These are phyloP conservation scores for Hygrophorus pudorinus DNA, from an alignment of 768 basidiomycete species.

Conservation along the genomic window DNA sequence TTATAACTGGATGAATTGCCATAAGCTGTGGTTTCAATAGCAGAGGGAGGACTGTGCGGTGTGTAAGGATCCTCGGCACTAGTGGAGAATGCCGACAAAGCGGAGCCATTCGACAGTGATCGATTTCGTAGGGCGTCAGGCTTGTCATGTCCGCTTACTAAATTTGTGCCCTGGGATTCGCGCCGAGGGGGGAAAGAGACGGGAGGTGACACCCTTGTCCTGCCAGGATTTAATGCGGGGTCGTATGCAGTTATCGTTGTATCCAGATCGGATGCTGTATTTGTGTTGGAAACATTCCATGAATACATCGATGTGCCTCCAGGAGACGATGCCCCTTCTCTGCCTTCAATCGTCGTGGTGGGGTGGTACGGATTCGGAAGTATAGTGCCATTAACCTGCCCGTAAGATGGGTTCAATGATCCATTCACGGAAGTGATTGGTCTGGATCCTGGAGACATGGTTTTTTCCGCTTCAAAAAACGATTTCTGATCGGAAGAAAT, in stretches of 20 bases:
- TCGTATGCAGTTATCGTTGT: too few species aligned
- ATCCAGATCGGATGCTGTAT: too few species aligned
- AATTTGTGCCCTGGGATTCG: neutral
- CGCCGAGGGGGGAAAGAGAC: neutral
- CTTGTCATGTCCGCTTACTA: neutral
- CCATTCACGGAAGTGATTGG: neutral
- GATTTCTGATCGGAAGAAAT: neutral
- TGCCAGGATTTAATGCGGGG: too few species aligned
- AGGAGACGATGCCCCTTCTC: too few species aligned
- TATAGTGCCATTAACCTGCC: neutral
- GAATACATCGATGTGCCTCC: too few species aligned
- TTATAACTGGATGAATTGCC: conserved; percentile 18
- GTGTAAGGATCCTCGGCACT: conserved; percentile 29
- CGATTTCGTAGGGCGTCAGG: conserved; percentile 20
- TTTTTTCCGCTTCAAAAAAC: neutral
- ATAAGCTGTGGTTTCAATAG: conserved; percentile 17
- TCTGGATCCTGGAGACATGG: conserved; percentile 1
- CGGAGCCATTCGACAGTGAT: conserved; percentile 37
- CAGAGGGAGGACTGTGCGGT: conserved; percentile 16
- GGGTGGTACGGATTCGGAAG: too few species aligned
- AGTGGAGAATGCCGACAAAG: conserved; percentile 21
- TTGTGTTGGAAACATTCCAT: too few species aligned
- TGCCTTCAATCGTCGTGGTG: too few species aligned
- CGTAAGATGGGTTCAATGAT: neutral
- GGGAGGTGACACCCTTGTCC: too few species aligned